Evolutionary conservation across 2,329 filamentous ascomycete species (phyloP).

Genomic region (Sporothrix brunneoviolacea): DNA sequence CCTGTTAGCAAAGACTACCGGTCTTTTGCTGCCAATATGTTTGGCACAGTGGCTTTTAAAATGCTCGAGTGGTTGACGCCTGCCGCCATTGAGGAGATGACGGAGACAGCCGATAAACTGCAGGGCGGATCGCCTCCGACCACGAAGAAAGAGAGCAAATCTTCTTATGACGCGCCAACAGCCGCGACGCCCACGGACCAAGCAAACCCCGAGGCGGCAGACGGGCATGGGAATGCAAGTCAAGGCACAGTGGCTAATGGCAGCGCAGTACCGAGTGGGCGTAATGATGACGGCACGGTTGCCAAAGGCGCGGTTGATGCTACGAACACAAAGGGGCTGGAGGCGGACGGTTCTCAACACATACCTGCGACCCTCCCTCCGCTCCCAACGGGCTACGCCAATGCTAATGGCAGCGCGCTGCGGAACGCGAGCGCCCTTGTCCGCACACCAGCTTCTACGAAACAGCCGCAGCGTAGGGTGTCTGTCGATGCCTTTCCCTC

Average conservation of each 20-base stretch:
- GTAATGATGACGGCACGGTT: too few relatives aligned
- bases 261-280: too few relatives aligned
- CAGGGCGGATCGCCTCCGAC: constrained; percentile 21
- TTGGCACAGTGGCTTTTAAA: constrained; percentile 59
- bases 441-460: constrained; percentile 24
- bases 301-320: too few relatives aligned
- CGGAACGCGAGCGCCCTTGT: constrained; percentile 30
- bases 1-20: constrained; percentile 48
- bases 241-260: too few relatives aligned
- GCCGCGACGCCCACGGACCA: background rate
- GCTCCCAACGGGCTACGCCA: background rate
- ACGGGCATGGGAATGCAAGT: too few relatives aligned
- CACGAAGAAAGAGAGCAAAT: background rate
- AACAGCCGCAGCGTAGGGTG: constrained; percentile 26
- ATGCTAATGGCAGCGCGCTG: constrained; percentile 12
- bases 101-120: constrained; percentile 30
- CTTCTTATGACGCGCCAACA: background rate
- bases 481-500: constrained; percentile 27
- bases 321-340: too few relatives aligned
- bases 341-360: background rate
- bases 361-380: background rate
- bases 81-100: constrained; percentile 44
- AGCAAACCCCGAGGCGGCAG: too few relatives aligned
- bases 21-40: constrained; percentile 56
- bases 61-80: constrained; percentile 67